Conservation (phyloP, 2,329 filamentous ascomycete species). For the Pseudocercospora pini-densiflorae region DNA sequence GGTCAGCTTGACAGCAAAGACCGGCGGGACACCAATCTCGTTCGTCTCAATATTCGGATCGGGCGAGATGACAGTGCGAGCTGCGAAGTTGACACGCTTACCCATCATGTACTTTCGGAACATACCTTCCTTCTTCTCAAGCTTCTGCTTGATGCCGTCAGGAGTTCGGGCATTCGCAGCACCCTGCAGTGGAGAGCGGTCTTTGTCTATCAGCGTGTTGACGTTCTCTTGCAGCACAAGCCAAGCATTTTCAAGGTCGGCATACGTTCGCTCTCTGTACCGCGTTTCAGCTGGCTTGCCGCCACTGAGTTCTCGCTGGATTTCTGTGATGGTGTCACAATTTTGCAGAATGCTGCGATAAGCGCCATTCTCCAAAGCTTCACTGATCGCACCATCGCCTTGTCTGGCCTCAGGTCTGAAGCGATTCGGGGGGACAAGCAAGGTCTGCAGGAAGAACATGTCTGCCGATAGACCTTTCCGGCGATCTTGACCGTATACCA, state of each 20-base stretch:
- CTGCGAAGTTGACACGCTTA: conserved; percentile 98
- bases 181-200: conserved; percentile 81
- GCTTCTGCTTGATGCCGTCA: conserved; percentile 94
- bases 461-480: conserved; percentile 52
- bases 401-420: conserved; percentile 87
- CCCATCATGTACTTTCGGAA: conserved; percentile 99
- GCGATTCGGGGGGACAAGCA: conserved; percentile 90
- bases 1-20: conserved; percentile 94
- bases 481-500: conserved; percentile 67
- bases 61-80: conserved; percentile 95
- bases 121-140: conserved; percentile 98
- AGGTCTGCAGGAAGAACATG: conserved; percentile 90
- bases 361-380: conserved; percentile 84
- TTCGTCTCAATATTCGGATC: conserved; percentile 99
- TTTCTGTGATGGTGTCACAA: conserved; percentile 73
- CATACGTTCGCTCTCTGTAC: conserved; percentile 65
- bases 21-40: conserved; percentile 97
- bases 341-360: conserved; percentile 83
- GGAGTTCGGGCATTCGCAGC: conserved; percentile 77
- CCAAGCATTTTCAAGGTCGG: conserved; percentile 80
- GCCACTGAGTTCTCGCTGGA: conserved; percentile 67
- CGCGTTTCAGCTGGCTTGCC: conserved; percentile 46
- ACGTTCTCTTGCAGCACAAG: conserved; percentile 84
- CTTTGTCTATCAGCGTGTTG: conserved; percentile 89
- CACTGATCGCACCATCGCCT: conserved; percentile 78